Evolutionary conservation across 257 asterid genomes (phyloP).

Genomic region (Cordia subcordata): DNA sequence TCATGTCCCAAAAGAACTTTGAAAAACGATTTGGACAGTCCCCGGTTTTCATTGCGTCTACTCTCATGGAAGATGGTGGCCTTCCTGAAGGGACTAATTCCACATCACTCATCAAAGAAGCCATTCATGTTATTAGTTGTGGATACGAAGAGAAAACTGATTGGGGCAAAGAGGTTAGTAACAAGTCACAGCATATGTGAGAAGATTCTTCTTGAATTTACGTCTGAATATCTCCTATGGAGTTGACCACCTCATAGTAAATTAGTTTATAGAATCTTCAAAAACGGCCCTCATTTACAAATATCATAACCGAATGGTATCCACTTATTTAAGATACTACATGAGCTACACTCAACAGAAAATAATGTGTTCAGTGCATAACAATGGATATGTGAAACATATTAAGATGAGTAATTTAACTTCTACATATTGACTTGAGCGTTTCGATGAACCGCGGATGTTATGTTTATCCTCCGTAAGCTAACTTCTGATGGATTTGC

Average conservation of each 20-base stretch:
- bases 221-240: too few species aligned
- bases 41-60: conserved; percentile 72
- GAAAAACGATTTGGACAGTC: conserved; percentile 85
- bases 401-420: too few species aligned
- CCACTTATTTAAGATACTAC: too few species aligned
- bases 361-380: too few species aligned
- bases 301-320: too few species aligned
- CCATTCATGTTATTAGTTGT: conserved; percentile 83
- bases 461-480: neutral
- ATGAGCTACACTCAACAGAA: too few species aligned
- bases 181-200: neutral
- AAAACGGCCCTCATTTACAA: too few species aligned
- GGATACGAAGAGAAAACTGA: conserved; percentile 90
- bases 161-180: conserved; percentile 82
- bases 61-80: conserved; percentile 81
- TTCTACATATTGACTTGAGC: neutral
- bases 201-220: too few species aligned
- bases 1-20: conserved; percentile 81
- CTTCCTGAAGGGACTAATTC: conserved; percentile 66
- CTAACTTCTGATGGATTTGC: neutral
- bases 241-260: too few species aligned
- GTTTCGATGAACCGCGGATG: neutral
- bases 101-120: conserved; percentile 63
- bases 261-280: too few species aligned
- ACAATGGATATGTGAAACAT: too few species aligned